These are phyloP conservation scores for Inga leiocalycina DNA, from an alignment of 306 rosid species.

Conservation along the genomic window DNA sequence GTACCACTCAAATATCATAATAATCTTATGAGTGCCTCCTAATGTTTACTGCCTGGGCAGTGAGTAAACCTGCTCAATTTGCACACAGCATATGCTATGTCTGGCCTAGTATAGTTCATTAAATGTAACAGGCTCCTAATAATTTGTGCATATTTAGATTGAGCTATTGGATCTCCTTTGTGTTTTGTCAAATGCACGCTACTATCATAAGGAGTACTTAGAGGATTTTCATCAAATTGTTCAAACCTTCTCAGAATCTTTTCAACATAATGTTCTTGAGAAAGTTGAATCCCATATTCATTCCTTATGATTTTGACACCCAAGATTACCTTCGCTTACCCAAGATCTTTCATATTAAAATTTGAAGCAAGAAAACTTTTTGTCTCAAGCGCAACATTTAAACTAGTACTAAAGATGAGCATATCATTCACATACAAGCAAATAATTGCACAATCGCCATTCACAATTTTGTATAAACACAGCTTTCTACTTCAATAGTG, in stretches of 20 bases:
- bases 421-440: no score
- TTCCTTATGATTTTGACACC: no score
- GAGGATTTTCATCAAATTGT: no score
- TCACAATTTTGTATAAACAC: neutral
- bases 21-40: no score
- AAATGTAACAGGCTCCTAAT: neutral
- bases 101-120: neutral
- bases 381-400: neutral
- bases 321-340: no score
- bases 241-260: no score
- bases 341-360: neutral
- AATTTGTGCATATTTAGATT: neutral
- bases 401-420: neutral
- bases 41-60: no score
- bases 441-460: no score
- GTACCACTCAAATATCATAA: no score
- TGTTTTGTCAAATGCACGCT: neutral
- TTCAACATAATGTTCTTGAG: no score
- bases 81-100: neutral
- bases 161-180: neutral
- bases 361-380: neutral
- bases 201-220: neutral
- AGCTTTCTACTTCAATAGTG: neutral
- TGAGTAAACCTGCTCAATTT: neutral
- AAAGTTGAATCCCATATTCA: no score